Percentiles rank a stretch among this genome's conserved stretches.
Conservation (phyloP, 768 basidiomycete species). For the Lentinula guzmanii region DNA sequence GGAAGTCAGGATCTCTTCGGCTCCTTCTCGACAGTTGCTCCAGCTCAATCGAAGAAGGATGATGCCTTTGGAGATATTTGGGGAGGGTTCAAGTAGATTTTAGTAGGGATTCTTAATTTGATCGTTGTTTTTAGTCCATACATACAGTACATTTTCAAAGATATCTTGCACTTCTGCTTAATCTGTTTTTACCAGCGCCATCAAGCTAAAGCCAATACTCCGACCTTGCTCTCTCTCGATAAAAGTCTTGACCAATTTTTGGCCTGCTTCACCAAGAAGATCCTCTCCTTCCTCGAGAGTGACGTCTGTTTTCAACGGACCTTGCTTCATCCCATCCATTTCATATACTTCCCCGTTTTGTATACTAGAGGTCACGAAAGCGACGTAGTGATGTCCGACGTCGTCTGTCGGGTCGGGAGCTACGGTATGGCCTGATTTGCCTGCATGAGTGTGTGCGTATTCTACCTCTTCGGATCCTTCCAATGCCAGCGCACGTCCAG, state of each 20-base stretch:
- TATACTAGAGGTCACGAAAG: slow-evolving; percentile 24
- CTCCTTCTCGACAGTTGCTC: slow-evolving; percentile 21
- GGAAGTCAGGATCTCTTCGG: slow-evolving; percentile 28
- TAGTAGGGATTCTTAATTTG: neutral
- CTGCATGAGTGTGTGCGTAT: slow-evolving; percentile 22
- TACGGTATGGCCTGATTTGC: slow-evolving; percentile 21
- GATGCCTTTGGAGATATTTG: slow-evolving; percentile 81
- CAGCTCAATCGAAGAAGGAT: slow-evolving; percentile 54
- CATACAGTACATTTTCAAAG: neutral
- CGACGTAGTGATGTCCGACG: slow-evolving; percentile 26
- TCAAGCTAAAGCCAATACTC: slow-evolving; percentile 19
- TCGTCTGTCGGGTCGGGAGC: slow-evolving; percentile 24
- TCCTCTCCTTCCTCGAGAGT: slow-evolving; percentile 17
- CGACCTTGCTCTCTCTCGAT: slow-evolving; percentile 15
- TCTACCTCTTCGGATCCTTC: slow-evolving; percentile 23
- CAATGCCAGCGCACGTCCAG: slow-evolving; percentile 22
- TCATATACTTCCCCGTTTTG: slow-evolving; percentile 20
- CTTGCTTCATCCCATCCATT: slow-evolving; percentile 27
- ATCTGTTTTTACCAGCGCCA: slow-evolving; percentile 14
- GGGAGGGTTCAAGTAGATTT: slow-evolving; percentile 67
- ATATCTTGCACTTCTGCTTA: neutral
- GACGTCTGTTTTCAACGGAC: slow-evolving; percentile 22
- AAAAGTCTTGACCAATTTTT: slow-evolving; percentile 17
- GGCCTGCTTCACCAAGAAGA: slow-evolving; percentile 13
- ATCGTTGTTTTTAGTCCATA: neutral